These are phyloP conservation scores for Pseudogymnoascus sp. DNA, from an alignment of 2,329 filamentous ascomycete genomes.

Conservation along the genomic window DNA sequence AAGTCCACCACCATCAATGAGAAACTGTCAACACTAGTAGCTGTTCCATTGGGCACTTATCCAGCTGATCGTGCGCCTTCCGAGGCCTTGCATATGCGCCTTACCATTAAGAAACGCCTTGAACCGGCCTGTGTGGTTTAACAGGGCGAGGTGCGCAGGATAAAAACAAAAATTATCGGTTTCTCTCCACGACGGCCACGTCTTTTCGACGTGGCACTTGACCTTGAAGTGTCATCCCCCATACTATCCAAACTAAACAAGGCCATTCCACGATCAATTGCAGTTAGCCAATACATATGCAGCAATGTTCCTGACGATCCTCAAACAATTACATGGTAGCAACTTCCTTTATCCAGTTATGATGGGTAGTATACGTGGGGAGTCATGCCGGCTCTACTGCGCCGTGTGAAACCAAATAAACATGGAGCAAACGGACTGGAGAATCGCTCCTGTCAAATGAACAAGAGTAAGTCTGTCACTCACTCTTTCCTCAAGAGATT, in stretches of 20 bases:
- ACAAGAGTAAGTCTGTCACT: neutral
- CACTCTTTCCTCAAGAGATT: neutral
- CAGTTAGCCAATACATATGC: neutral
- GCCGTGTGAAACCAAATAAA: neutral
- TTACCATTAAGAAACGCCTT: neutral
- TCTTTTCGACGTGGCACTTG: constrained; percentile 5
- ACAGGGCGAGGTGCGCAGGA: neutral
- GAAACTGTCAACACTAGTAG: neutral
- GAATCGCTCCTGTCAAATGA: neutral
- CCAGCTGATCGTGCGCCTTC: neutral
- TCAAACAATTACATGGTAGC: neutral
- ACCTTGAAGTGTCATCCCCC: neutral
- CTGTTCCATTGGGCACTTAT: neutral
- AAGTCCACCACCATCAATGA: neutral
- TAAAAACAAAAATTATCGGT: neutral
- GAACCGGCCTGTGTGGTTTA: neutral
- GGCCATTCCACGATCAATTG: neutral
- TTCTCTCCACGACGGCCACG: neutral
- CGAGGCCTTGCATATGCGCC: constrained; percentile 1
- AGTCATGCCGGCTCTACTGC: neutral
- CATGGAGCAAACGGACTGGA: neutral
- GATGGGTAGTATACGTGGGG: neutral
- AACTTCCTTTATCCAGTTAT: neutral
- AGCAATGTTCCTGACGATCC: constrained; percentile 3
- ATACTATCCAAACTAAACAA: neutral